These are phyloP conservation scores for Yamadazyma olivae DNA, from an alignment of 805 yeast species.

Conservation along the genomic window DNA sequence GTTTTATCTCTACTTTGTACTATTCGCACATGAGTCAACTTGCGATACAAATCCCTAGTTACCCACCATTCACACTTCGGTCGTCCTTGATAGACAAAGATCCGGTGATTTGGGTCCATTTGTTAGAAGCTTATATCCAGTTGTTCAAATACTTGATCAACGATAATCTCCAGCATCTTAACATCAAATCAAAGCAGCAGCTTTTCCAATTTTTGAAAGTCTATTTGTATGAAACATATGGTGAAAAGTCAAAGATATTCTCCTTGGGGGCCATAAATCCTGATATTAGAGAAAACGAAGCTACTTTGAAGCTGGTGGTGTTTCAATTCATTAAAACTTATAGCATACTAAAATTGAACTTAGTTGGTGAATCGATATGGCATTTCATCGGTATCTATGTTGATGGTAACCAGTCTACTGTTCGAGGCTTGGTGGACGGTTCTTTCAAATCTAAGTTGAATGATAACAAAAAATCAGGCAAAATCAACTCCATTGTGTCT, in stretches of 20 bases:
- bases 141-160: slow-evolving; percentile 48
- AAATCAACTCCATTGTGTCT: slow-evolving; percentile 39
- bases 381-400: slow-evolving; percentile 56
- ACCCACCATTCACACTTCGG: slow-evolving; percentile 71
- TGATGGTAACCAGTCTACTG: slow-evolving; percentile 36
- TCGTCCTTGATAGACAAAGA: slow-evolving; percentile 79
- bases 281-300: slow-evolving; percentile 56
- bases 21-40: slow-evolving; percentile 1
- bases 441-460: slow-evolving; percentile 44
- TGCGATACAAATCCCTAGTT: slow-evolving; percentile 51
- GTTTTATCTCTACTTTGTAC: too few species aligned
- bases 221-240: slow-evolving; percentile 58
- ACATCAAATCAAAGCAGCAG: slow-evolving; percentile 57
- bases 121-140: slow-evolving; percentile 59
- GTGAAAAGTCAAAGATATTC: slow-evolving; percentile 57
- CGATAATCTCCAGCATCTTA: slow-evolving; percentile 34
- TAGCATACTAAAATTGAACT: slow-evolving; percentile 54
- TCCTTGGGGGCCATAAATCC: slow-evolving; percentile 73
- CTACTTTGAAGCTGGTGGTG: slow-evolving; percentile 45
- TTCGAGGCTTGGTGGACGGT: slow-evolving; percentile 57
- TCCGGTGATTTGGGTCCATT: slow-evolving; percentile 80
- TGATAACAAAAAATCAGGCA: slow-evolving; percentile 49
- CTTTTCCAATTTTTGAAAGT: slow-evolving; percentile 53
- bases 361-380: slow-evolving; percentile 66
- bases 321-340: slow-evolving; percentile 48